Conservation (phyloP, 371 early-diverging fungal species). For the Lichtheimia hyalospora region DNA sequence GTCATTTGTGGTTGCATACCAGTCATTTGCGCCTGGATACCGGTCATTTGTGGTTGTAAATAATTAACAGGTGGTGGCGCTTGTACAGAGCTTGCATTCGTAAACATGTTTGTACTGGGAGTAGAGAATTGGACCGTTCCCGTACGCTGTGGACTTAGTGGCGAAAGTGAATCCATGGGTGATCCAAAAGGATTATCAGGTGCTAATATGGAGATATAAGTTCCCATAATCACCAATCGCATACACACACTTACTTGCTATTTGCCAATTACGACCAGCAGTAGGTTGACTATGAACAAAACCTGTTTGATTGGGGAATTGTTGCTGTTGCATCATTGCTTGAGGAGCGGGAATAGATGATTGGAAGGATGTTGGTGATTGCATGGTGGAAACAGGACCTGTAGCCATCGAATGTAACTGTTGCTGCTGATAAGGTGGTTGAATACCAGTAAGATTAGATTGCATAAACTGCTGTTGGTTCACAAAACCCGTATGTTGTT, state of each 20-base stretch:
- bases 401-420: slow-evolving; percentile 7
- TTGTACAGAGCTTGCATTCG: slow-evolving; percentile 30
- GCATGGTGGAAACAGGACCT: slow-evolving; percentile 9
- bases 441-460: slow-evolving; percentile 16
- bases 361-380: slow-evolving; percentile 7
- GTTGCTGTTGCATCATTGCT: not conserved
- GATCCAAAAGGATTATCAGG: slow-evolving; percentile 61
- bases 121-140: slow-evolving; percentile 41
- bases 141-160: slow-evolving; percentile 31
- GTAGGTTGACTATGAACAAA: slow-evolving; percentile 42
- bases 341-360: slow-evolving; percentile 3
- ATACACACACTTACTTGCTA: slow-evolving; percentile 46
- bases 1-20: slow-evolving; percentile 4
- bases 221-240: not conserved
- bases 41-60: slow-evolving; percentile 48
- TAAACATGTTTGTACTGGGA: slow-evolving; percentile 38
- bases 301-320: slow-evolving; percentile 12
- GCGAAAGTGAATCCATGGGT: slow-evolving; percentile 25
- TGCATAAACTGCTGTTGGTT: slow-evolving; percentile 17
- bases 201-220: slow-evolving; percentile 19
- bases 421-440: slow-evolving; percentile 10
- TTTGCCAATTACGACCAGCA: slow-evolving; percentile 51
- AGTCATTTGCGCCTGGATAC: slow-evolving; percentile 21
- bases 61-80: slow-evolving; percentile 23
- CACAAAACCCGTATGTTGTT: slow-evolving; percentile 4